phyloP scores from a whole-genome alignment of 1,139 yeast genomes.

The Trichomonascaceae sp. region DNA sequence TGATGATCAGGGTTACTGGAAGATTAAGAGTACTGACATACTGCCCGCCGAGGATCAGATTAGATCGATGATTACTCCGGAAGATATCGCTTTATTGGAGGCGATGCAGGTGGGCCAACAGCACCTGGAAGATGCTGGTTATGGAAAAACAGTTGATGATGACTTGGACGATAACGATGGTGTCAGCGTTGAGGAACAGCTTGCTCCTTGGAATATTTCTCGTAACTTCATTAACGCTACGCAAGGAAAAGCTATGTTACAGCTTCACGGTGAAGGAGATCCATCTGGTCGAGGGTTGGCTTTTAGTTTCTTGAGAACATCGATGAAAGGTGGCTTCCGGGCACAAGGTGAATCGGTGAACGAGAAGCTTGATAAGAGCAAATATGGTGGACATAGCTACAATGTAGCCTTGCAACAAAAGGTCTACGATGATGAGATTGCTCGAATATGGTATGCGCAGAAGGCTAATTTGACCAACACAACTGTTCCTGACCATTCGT shows the following conservation, averaged over 20 bases:
- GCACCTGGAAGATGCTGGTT: conserved; percentile 64
- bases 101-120: conserved; percentile 94
- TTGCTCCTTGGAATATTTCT: conserved; percentile 91
- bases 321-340: conserved; percentile 91
- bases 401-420: conserved; percentile 85
- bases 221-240: conserved; percentile 89
- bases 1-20: conserved; percentile 95
- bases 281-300: conserved; percentile 91
- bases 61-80: conserved; percentile 85
- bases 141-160: conserved; percentile 44
- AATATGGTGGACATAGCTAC: conserved; percentile 60
- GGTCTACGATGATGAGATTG: conserved; percentile 85
- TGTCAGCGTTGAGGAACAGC: conserved; percentile 67
- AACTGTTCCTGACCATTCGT: conserved; percentile 26
- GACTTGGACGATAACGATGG: conserved; percentile 39
- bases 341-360: conserved; percentile 50
- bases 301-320: conserved; percentile 80
- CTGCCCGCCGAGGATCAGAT: conserved; percentile 75
- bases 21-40: conserved; percentile 65
- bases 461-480: conserved; percentile 52
- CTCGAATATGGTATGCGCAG: conserved; percentile 87
- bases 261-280: conserved; percentile 94
- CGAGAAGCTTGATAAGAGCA: conserved; percentile 39
- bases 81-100: conserved; percentile 80
- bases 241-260: conserved; percentile 95